Percentiles rank a stretch among this genome's conserved stretches.
phyloP scores from a whole-genome alignment of 768 basidiomycete genomes.

The Trametes villosa region DNA sequence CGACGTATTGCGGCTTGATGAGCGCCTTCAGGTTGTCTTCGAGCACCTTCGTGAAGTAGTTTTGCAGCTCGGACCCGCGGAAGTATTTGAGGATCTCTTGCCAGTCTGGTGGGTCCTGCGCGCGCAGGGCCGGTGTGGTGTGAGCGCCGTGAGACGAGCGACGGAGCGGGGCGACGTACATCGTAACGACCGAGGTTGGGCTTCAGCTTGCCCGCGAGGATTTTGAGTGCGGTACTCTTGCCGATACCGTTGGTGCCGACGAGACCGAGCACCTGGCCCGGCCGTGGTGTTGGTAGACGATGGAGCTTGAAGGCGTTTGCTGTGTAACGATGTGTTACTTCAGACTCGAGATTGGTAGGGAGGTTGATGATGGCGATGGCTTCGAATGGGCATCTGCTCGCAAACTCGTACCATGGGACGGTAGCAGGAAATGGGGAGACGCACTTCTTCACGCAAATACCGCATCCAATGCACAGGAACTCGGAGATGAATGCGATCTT shows the following conservation, averaged over 20 bases:
- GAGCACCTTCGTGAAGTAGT: slow-evolving; percentile 98
- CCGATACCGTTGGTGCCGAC: slow-evolving; percentile 99
- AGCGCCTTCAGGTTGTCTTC: slow-evolving; percentile 98
- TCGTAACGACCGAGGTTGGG: slow-evolving; percentile 98
- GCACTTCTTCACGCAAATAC: slow-evolving; percentile 99
- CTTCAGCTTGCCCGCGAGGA: slow-evolving; percentile 95
- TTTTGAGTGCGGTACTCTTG: slow-evolving; percentile 97
- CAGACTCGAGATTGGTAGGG: slow-evolving; percentile 92
- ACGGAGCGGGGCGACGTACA: slow-evolving; percentile 50
- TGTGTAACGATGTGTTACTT: slow-evolving; percentile 97
- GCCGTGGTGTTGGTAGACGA: slow-evolving; percentile 94
- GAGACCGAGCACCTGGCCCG: slow-evolving; percentile 97
- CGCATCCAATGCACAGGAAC: slow-evolving; percentile 98
- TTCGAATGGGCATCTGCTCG: slow-evolving; percentile 92
- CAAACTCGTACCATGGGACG: not conserved
- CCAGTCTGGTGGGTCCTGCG: slow-evolving; percentile 97
- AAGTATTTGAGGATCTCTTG: slow-evolving; percentile 98
- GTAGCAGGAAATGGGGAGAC: slow-evolving; percentile 32
- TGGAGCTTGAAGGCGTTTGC: slow-evolving; percentile 99
- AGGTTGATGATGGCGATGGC: slow-evolving; percentile 99
- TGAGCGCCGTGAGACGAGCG: not conserved
- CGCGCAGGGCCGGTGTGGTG: not conserved
- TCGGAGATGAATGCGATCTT: slow-evolving; percentile 99
- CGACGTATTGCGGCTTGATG: slow-evolving; percentile 99
- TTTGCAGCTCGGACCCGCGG: slow-evolving; percentile 97